Evolutionary conservation across 2,329 filamentous ascomycete species (phyloP).

Genomic region (Fusarium robinianum): DNA sequence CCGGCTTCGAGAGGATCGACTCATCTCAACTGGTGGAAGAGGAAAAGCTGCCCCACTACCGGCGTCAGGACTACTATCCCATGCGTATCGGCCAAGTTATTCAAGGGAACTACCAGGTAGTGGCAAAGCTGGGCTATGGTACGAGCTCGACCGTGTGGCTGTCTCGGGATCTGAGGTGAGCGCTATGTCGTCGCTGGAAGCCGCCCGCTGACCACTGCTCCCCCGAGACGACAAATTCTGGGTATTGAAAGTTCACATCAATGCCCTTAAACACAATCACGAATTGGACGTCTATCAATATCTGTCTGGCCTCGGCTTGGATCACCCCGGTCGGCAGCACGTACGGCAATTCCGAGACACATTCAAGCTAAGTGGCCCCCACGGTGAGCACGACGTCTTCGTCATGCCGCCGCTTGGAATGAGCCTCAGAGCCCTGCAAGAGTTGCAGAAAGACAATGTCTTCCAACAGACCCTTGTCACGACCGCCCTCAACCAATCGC

Average conservation of each 20-base stretch:
- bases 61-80: constrained; percentile 42
- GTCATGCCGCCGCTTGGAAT: constrained; percentile 46
- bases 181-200: background rate
- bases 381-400: constrained; percentile 42
- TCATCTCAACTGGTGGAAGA: constrained; percentile 32
- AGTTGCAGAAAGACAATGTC: constrained; percentile 31
- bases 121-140: constrained; percentile 51
- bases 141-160: constrained; percentile 50
- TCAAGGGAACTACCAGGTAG: constrained; percentile 41
- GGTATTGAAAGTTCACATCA: constrained; percentile 43
- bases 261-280: constrained; percentile 34
- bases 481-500: constrained; percentile 28
- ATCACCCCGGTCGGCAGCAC: constrained; percentile 37
- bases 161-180: constrained; percentile 41
- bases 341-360: constrained; percentile 43
- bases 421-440: constrained; percentile 42
- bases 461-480: constrained; percentile 37
- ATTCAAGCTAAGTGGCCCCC: constrained; percentile 39
- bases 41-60: constrained; percentile 34
- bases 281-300: constrained; percentile 40
- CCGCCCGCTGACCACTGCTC: background rate
- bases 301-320: constrained; percentile 26
- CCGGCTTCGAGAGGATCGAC: constrained; percentile 8
- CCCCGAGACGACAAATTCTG: constrained; percentile 31
- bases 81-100: constrained; percentile 43